phyloP scores from a whole-genome alignment of 495 filamentous ascomycete species.

The Aspergillus conjunctus region DNA sequence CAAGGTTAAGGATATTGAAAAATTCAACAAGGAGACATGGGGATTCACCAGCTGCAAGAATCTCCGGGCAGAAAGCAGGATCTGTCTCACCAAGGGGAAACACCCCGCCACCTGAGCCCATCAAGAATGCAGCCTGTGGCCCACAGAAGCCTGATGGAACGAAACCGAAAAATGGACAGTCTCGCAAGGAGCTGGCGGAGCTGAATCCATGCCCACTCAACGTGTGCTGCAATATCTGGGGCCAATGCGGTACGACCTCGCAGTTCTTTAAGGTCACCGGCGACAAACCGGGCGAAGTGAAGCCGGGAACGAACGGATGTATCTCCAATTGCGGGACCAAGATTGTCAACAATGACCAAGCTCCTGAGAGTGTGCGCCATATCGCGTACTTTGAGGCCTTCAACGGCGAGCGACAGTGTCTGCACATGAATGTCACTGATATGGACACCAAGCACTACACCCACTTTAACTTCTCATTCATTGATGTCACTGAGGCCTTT shows the following conservation, averaged over 20 bases:
- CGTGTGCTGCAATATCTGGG: slow-evolving; percentile 41
- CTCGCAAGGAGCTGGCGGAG: slow-evolving; percentile 29
- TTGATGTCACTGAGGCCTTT: slow-evolving; percentile 30
- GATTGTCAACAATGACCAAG: slow-evolving; percentile 1
- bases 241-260: slow-evolving; percentile 32
- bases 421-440: slow-evolving; percentile 19
- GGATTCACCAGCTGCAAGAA: slow-evolving; percentile 49
- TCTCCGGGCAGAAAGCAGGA: slow-evolving; percentile 26
- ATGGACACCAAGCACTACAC: slow-evolving; percentile 36
- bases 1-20: slow-evolving; percentile 33
- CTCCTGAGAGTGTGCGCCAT: background rate
- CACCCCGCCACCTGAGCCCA: slow-evolving; percentile 43
- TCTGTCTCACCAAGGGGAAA: slow-evolving; percentile 52
- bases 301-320: slow-evolving; percentile 32
- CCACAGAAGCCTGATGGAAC: slow-evolving; percentile 43
- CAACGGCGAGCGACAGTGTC: slow-evolving; percentile 25
- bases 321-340: slow-evolving; percentile 11
- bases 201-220: slow-evolving; percentile 36
- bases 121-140: slow-evolving; percentile 45
- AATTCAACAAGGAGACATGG: slow-evolving; percentile 46
- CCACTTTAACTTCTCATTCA: slow-evolving; percentile 51
- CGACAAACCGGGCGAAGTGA: slow-evolving; percentile 40
- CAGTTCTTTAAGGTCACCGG: slow-evolving; percentile 48
- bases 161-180: slow-evolving; percentile 5
- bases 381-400: slow-evolving; percentile 9